Evolutionary conservation across 2,329 filamentous ascomycete genomes (phyloP).

Genomic region (Stagonosporopsis rhizophila): DNA sequence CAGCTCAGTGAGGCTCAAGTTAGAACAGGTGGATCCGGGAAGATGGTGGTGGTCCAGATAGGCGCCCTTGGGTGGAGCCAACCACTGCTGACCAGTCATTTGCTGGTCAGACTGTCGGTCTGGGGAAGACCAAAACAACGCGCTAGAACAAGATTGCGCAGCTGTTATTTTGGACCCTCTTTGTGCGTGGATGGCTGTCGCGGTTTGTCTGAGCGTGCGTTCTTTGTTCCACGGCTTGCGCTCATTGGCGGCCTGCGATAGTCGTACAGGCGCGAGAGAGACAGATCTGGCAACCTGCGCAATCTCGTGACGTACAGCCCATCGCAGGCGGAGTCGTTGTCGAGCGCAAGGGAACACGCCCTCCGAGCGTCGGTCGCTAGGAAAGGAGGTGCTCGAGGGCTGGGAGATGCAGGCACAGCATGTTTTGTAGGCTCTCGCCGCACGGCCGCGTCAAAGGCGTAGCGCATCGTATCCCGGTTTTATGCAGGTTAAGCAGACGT

Average conservation of each 20-base stretch:
- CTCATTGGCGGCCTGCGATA: slow-evolving; percentile 37
- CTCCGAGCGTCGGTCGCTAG: slow-evolving; percentile 41
- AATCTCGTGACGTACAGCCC: slow-evolving; percentile 36
- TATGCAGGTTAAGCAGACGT: slow-evolving; percentile 32
- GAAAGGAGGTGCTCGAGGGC: slow-evolving; percentile 47
- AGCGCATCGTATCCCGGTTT: slow-evolving; percentile 45
- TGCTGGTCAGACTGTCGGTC: slow-evolving; percentile 42
- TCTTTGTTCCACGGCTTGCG: slow-evolving; percentile 49
- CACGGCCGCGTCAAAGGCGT: slow-evolving; percentile 25
- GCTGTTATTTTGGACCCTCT: slow-evolving; percentile 40
- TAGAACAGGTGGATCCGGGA: slow-evolving; percentile 44
- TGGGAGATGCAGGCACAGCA: slow-evolving; percentile 30
- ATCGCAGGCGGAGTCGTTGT: slow-evolving; percentile 33
- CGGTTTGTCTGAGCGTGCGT: slow-evolving; percentile 38
- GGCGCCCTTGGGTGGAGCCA: slow-evolving; percentile 47
- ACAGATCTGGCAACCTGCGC: slow-evolving; percentile 29
- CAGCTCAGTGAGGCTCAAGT: slow-evolving; percentile 53
- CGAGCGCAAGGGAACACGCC: slow-evolving; percentile 51
- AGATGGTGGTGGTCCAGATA: slow-evolving; percentile 47
- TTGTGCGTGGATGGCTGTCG: slow-evolving; percentile 42
- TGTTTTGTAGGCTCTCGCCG: slow-evolving; percentile 45
- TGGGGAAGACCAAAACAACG: slow-evolving; percentile 46
- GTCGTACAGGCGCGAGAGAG: slow-evolving; percentile 31
- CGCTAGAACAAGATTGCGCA: slow-evolving; percentile 35
- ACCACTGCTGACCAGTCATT: slow-evolving; percentile 50